Evolutionary conservation across 805 yeast genomes (phyloP).

Genomic region (Suhomyces pyralidae): DNA sequence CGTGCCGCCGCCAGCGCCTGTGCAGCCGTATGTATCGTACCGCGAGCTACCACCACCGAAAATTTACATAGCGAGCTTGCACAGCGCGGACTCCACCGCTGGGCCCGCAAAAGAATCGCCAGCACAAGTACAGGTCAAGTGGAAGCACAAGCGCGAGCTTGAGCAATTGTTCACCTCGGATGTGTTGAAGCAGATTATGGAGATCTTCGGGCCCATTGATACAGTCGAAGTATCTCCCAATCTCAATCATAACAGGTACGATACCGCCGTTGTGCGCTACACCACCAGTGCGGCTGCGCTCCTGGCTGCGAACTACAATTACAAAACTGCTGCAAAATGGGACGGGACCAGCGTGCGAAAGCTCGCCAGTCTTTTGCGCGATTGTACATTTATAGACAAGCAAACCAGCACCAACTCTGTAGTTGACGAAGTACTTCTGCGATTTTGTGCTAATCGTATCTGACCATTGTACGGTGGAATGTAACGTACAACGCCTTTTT

Average conservation of each 20-base stretch:
- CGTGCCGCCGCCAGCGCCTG: neutral
- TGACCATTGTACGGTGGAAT: slow-evolving; percentile 1
- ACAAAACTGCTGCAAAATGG: slow-evolving; percentile 43
- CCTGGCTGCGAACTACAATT: slow-evolving; percentile 42
- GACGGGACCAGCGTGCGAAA: slow-evolving; percentile 42
- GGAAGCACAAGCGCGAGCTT: slow-evolving; percentile 44
- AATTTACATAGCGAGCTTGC: slow-evolving; percentile 1
- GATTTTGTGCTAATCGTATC: slow-evolving; percentile 3
- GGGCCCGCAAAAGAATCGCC: neutral
- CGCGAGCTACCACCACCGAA: slow-evolving; percentile 16
- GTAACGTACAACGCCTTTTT: neutral
- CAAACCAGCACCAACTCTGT: neutral
- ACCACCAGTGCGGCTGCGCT: slow-evolving; percentile 22
- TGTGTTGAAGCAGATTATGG: slow-evolving; percentile 39
- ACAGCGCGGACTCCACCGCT: neutral
- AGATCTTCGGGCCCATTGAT: slow-evolving; percentile 42
- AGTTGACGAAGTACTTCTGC: neutral
- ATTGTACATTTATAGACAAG: slow-evolving; percentile 14
- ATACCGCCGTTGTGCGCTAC: slow-evolving; percentile 37
- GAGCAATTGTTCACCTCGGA: slow-evolving; percentile 28
- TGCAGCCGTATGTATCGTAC: slow-evolving; percentile 15
- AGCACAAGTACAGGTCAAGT: slow-evolving; percentile 31
- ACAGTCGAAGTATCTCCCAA: slow-evolving; percentile 6
- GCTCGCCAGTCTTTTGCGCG: slow-evolving; percentile 46
- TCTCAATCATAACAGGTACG: slow-evolving; percentile 24